Base-by-base conservation (phyloP, 495 filamentous ascomycete species). In the Aspergillus cavernicola region DNA sequence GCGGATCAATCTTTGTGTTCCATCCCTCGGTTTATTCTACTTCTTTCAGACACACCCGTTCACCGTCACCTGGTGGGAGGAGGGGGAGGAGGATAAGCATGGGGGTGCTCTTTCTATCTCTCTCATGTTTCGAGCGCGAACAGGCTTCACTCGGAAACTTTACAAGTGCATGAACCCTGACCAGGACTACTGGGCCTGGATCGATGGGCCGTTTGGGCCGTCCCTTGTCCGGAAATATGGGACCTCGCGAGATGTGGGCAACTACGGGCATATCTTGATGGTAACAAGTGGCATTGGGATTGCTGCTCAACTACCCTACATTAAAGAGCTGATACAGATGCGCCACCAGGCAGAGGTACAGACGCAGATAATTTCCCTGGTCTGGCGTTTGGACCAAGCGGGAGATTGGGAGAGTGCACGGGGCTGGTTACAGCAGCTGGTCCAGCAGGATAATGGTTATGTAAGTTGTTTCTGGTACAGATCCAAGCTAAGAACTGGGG, bases 241-340 rank as follows among this genome's bases (percentile, higher is more conserved):
- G 13, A 33, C 7, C 29, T 22, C 6, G 13, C 50, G 42, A 9
- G 42, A 53, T 8, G 46, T 72, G 53, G 60, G 62, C n/a, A 56
- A 70, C 24, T 72, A 64, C 56, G 57, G 66, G 18, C 56, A 62
- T 45, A 53, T 68, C 16, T 50, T 74, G 16, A 63, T 74, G 54
- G 57, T 68, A 49, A 57, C 65, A 6, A 68, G 62, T 13, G 62
- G 69, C 16, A 72, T 72, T 43, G 66, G 69, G 1, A 72, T 74
- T 18, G 65, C 63, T 10, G 61, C 59, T 43, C 60, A 72, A 28
- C 52, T 74, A 1, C 66, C 63, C n/a, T 69, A 70, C 53, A 66
- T 72, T 23, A 68, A 69, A 37, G 61, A 66, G 22, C 44, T 74
- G 12, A 45, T 74, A 2, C 59, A 66, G 28, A 53, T 66, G 40